These are phyloP conservation scores for Mucor racemosus DNA, from an alignment of 371 early-diverging fungal genomes.

Conservation along the genomic window DNA sequence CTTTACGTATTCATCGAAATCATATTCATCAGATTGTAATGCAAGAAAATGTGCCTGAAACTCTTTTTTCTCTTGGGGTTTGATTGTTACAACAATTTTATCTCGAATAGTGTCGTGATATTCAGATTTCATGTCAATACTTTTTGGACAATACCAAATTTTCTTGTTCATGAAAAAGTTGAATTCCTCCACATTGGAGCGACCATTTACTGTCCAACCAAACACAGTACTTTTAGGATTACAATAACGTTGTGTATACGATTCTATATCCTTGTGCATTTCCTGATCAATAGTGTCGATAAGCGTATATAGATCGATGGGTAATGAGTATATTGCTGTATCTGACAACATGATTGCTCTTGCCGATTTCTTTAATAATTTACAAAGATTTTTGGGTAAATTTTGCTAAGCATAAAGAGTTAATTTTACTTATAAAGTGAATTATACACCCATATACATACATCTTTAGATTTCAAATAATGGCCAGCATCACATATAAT, in stretches of 20 bases:
- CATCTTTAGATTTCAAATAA: slow-evolving; percentile 54
- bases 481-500: slow-evolving; percentile 58
- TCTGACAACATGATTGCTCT: slow-evolving; percentile 58
- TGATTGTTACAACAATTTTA: slow-evolving; percentile 33
- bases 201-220: slow-evolving; percentile 34
- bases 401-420: slow-evolving; percentile 1
- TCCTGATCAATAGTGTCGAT: slow-evolving; percentile 46
- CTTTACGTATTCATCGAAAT: not conserved
- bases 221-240: slow-evolving; percentile 33
- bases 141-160: slow-evolving; percentile 63
- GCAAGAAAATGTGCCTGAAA: not conserved
- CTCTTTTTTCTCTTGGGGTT: slow-evolving; percentile 3
- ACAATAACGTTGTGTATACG: slow-evolving; percentile 69
- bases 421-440: not conserved
- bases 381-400: slow-evolving; percentile 16
- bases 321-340: slow-evolving; percentile 65
- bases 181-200: slow-evolving; percentile 53
- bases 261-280: slow-evolving; percentile 40
- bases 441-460: slow-evolving; percentile 10
- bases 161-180: slow-evolving; percentile 52
- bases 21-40: not conserved
- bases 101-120: slow-evolving; percentile 55
- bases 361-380: slow-evolving; percentile 43
- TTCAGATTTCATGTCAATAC: slow-evolving; percentile 56
- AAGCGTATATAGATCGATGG: slow-evolving; percentile 66